Base-by-base conservation (phyloP, 2,329 filamentous ascomycete genomes). In the Fusarium goolgardi region DNA sequence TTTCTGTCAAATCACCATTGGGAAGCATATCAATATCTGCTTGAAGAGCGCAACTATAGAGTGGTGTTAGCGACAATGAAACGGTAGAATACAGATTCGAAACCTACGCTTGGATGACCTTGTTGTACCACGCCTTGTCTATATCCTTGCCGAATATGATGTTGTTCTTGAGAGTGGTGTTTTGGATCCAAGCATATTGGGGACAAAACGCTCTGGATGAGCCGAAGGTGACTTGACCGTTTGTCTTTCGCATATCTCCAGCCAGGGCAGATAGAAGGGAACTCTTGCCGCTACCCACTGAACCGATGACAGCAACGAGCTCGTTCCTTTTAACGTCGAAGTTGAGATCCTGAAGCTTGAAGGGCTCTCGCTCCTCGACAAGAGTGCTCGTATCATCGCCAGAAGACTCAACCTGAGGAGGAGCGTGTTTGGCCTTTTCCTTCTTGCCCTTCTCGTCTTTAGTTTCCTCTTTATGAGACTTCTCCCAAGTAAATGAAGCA, bases 121-220 rank as follows among this genome's bases (percentile, higher is more conserved):
- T 81, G 44, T 90, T 85, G 75, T 97, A 97, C 94, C 95, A 97
- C 5, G 82, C 81, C 59, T 85, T 85, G 53, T 97, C 85, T 80
- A 91, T 87, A 0, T 88, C 86, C 71, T 93, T 95, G 13, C 95
- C 95, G 74, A 98, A 98, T 1, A 93, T 80, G 61, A 99, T 97
- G 74, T 99, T 99, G 34, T 97, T 88, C 65, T 88, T 89, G 5
- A 98, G 86, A 1, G 91, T 92, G 0, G 93, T 86, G 74, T 98
- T 98, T 76, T 98, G 95, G 49, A 99, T 97, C 96, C 96, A 99
- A 0, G 96, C 93, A 75, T 97, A 97, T 76, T 99, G 95, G 0
- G 95, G 95, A 70, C 96, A 98, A 73, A 97, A 97, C 0, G 95
- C 93, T 65, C 94, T 85, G 5, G 89, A 90, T 0, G 93, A 93